Evolutionary conservation across 2,329 filamentous ascomycete genomes (phyloP).

Genomic region (Meredithiella fracta): DNA sequence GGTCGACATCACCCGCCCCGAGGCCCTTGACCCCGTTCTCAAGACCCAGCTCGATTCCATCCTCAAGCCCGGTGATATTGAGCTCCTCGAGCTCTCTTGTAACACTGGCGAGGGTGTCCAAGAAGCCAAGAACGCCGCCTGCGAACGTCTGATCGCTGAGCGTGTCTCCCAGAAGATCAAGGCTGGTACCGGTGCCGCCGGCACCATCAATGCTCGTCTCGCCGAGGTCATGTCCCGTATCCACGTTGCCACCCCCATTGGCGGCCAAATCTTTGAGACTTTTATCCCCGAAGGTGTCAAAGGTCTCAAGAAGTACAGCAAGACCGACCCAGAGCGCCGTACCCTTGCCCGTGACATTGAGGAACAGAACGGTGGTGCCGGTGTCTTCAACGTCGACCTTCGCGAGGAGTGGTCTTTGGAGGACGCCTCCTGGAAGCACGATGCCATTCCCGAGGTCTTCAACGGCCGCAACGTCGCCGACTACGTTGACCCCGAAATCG

Average conservation of each 20-base stretch:
- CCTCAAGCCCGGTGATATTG: conserved; percentile 74
- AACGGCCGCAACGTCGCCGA: conserved; percentile 97
- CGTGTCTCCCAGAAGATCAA: conserved; percentile 92
- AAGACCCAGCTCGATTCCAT: conserved; percentile 65
- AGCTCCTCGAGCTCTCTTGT: conserved; percentile 85
- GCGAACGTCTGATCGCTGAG: conserved; percentile 82
- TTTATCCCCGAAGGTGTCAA: conserved; percentile 80
- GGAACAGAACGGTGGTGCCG: conserved; percentile 80
- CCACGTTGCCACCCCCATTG: conserved; percentile 88
- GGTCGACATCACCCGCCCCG: conserved; percentile 77
- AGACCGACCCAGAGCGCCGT: conserved; percentile 67
- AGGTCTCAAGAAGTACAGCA: conserved; percentile 74
- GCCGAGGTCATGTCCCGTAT: conserved; percentile 87
- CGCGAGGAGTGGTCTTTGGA: conserved; percentile 77
- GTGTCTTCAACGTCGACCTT: conserved; percentile 90
- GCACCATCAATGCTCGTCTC: conserved; percentile 62
- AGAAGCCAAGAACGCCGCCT: conserved; percentile 85
- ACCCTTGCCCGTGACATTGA: conserved; percentile 75
- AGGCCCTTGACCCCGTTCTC: conserved; percentile 67
- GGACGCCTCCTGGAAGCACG: conserved; percentile 86
- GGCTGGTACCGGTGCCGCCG: conserved; percentile 63
- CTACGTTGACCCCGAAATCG: conserved; percentile 93
- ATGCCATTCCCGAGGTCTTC: conserved; percentile 85
- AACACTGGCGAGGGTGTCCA: conserved; percentile 90
- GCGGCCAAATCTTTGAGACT: conserved; percentile 58